Base-by-base conservation (phyloP, 176 grass and related monocot genomes). In the Hyparrhenia diplandra region DNA sequence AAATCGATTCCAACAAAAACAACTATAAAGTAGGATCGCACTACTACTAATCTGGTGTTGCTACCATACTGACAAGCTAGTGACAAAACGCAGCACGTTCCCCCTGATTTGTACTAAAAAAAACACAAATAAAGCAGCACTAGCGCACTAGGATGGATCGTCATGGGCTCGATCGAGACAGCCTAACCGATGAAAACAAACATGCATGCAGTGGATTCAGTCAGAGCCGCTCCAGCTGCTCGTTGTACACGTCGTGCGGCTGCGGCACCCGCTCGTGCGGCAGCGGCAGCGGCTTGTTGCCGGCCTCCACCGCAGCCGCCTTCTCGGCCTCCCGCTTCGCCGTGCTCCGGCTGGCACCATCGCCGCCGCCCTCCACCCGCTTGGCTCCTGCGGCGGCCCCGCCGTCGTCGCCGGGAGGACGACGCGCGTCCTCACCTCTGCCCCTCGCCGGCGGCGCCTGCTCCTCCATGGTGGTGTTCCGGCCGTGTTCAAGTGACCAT, bases 241-340 rank as follows among this genome's bases (percentile, higher is more conserved):
- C 47, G 84, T 86, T 75, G 85, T 75, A 86, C 13, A 86, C 78
- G 49, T 86, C 85, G 29, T 36, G 49, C 21, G 78, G 85, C 85
- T 87, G 71, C 39, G 77, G 76, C 60, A 79, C 67, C 24, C 63
- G 76, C 67, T 79, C 21, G 75, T 85, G 83, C 55, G 75, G 84
- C 84, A 86, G 59, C 76, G 77, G 77, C 70, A 25, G 73, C 84
- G 61, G 67, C 67, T 23, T 13, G 30, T 11, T 9, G 30, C 2
- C 71, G 4, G 25, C 25, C 12, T 20, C 54, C 17, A 28, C 18
- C 13, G 20, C 41, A 17, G 69, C 57, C 29, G 17, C 73, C 14
- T 39, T 24, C n/a, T 37, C 25, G 24, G 47, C 49, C 20, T 36
- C 30, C 29, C 28, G 40, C 67, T 14, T 27, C 64, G 2, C 82